phyloP scores from a whole-genome alignment of 2,329 filamentous ascomycete species.

The Fusarium scirpi region DNA sequence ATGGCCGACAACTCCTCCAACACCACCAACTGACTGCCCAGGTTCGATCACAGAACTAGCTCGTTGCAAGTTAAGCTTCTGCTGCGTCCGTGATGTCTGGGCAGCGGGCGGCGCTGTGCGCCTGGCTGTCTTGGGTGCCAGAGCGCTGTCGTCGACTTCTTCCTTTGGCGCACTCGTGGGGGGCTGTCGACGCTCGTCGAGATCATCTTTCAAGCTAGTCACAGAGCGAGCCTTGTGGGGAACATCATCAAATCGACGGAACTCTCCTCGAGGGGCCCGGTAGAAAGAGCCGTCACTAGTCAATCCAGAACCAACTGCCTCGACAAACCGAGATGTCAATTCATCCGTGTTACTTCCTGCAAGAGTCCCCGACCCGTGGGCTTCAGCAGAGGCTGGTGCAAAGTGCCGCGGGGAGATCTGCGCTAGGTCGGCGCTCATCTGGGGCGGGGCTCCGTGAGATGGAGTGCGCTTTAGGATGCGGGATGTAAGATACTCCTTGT shows the following conservation, averaged over 20 bases:
- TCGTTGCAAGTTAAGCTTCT: conserved; percentile 80
- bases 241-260: conserved; percentile 50
- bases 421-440: conserved; percentile 71
- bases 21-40: conserved; percentile 57
- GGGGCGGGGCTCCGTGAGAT: conserved; percentile 70
- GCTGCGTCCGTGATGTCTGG: conserved; percentile 76
- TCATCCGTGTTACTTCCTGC: conserved; percentile 56
- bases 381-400: conserved; percentile 49
- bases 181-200: conserved; percentile 35
- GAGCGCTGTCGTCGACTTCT: conserved; percentile 58
- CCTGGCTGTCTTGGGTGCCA: conserved; percentile 59
- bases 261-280: conserved; percentile 50
- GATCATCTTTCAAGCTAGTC: conserved; percentile 50
- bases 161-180: conserved; percentile 42
- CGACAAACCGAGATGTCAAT: conserved; percentile 71
- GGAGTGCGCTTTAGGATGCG: conserved; percentile 73
- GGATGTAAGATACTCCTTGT: conserved; percentile 76
- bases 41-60: conserved; percentile 79
- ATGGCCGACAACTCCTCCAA: conserved; percentile 56
- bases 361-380: conserved; percentile 43
- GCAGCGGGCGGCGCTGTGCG: conserved; percentile 58
- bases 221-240: conserved; percentile 59
- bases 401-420: conserved; percentile 56
- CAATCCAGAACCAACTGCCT: conserved; percentile 61
- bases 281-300: conserved; percentile 67